Evolutionary conservation across 176 grass and related monocot species (phyloP).

Genomic region (Lolium multiflorum): DNA sequence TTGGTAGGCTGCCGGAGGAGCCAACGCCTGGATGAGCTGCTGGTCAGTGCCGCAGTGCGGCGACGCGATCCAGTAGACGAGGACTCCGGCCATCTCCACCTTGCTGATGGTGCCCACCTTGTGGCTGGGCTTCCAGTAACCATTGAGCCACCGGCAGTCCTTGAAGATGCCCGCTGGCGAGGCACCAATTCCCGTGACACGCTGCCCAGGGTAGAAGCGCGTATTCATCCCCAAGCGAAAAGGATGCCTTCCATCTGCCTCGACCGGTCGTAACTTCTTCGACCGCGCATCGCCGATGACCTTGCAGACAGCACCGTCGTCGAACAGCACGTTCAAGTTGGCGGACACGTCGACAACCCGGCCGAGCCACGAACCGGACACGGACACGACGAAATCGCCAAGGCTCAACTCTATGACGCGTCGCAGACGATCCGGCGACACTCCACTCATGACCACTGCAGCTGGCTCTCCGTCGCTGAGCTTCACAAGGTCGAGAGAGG

Average conservation of each 20-base stretch:
- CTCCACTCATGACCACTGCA: not conserved
- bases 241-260: too few species aligned
- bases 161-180: not conserved
- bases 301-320: constrained; percentile 25
- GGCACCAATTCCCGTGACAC: not conserved
- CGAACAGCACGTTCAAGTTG: constrained; percentile 13
- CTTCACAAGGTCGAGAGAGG: not conserved
- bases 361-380: not conserved
- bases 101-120: not conserved
- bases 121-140: not conserved
- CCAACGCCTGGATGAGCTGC: not conserved
- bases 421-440: not conserved
- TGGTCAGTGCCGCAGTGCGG: not conserved
- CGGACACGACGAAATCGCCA: constrained; percentile 12
- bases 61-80: constrained; percentile 21
- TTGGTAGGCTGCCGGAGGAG: not conserved
- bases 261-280: fast-evolving
- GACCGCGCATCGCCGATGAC: not conserved
- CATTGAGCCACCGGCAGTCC: not conserved
- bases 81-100: not conserved
- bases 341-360: not conserved
- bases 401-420: not conserved
- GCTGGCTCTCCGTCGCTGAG: not conserved
- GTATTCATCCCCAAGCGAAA: not conserved
- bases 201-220: not conserved